Percentiles rank a stretch among this genome's conserved stretches.
These are phyloP conservation scores for Tetrapyrgos nigripes DNA, from an alignment of 1,284 basidiomycete genomes.

Conservation along the genomic window DNA sequence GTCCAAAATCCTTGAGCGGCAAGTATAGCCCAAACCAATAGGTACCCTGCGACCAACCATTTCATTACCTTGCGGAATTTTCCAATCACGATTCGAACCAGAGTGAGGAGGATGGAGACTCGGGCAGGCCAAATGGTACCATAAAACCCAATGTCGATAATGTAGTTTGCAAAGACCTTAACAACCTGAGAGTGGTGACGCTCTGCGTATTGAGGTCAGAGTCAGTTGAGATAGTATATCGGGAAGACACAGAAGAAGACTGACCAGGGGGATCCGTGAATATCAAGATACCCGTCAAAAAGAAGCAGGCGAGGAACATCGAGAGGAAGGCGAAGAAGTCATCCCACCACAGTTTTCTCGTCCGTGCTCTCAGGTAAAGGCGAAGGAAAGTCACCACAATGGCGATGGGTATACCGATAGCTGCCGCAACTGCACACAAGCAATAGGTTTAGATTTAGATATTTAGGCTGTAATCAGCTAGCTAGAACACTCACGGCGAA, in stretches of 20 bases:
- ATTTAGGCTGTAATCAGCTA: too few relatives aligned
- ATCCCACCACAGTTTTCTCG: constrained; percentile 5
- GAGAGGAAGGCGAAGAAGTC: constrained; percentile 1
- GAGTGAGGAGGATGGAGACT: background rate
- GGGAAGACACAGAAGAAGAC: background rate
- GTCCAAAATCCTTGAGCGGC: constrained; percentile 3
- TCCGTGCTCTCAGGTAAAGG: background rate
- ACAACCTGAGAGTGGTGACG: background rate
- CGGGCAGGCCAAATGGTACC: constrained; percentile 1
- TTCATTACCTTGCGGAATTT: background rate
- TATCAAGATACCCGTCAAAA: background rate
- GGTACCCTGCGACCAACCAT: background rate
- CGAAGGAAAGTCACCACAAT: background rate
- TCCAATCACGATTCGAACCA: background rate
- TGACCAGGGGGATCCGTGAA: background rate
- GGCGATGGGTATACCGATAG: background rate
- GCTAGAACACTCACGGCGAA: background rate
- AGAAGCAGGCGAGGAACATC: background rate
- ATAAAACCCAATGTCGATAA: constrained; percentile 7
- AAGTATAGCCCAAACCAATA: constrained; percentile 1
- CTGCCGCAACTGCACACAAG: background rate
- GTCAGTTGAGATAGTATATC: background rate
- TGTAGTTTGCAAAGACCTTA: background rate
- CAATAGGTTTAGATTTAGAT: too few relatives aligned
- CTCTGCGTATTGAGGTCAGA: background rate